Evolutionary conservation across 177 flowering plant genomes (phyloP), one percentile per base, ranked within the genome.

Genomic region (Vitis hybrid): DNA sequence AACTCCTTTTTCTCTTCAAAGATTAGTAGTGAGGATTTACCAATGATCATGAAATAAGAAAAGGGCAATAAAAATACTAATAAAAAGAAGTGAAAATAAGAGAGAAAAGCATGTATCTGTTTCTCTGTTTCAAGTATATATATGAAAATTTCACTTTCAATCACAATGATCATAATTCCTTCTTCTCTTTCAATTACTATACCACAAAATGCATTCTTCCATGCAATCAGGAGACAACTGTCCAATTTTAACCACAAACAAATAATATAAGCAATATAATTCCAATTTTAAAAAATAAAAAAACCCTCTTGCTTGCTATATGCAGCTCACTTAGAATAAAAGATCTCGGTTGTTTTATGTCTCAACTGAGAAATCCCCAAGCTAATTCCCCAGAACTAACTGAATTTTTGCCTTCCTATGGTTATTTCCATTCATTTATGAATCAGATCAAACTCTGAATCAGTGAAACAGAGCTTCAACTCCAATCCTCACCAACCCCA

Each of bases 211-310:
- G 56, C 56, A 50, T 32, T 46, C 40, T 13, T 54, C 67, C 68
- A 64, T 11, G 73, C 11, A 64, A 46, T 24, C n/a, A 63, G n/a
- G 18, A 52, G 52, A 27, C 13, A 62, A 70, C 13, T 52, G 8
- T 55, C 0, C 54, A 64, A 19, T 52, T 16, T 62, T 10, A 56
- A 30, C 32, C 56, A 30, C 27, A 13, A 27, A 11, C 2, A 24
- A 16, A 60, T 14, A 21, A 21, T 19, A 60, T 7, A 60, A 49
- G 24, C 12, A 59, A 51, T 15, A 32, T 30, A 32, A 24, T 18
- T 52, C 48, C 24, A 21, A 13, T 40, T 56, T 2, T 3, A 13
- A 19, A 49, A 50, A 16, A 46, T 0, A 27, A 13, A 21, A 19
- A 21, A 49, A 46, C 5, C 35, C 4, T 56, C n/a, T 27, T 27